Evolutionary conservation across 2,329 filamentous ascomycete species (phyloP).

Genomic region (Verruconis gallopava): DNA sequence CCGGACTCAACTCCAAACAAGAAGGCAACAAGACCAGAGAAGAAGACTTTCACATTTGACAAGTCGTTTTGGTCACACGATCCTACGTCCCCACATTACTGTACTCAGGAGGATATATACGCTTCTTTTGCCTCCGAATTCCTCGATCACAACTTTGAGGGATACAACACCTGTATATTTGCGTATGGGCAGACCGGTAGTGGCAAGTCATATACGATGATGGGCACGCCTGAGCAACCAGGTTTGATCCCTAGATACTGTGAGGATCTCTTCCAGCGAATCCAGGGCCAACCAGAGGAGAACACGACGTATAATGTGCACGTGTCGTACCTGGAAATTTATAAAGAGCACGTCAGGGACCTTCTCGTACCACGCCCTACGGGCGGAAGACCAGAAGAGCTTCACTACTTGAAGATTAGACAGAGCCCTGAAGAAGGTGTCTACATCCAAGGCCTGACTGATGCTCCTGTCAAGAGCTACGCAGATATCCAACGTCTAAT

Average conservation of each 20-base stretch:
- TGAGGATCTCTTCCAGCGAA: slow-evolving; percentile 88
- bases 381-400: slow-evolving; percentile 49
- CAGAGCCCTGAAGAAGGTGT: slow-evolving; percentile 91
- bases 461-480: slow-evolving; percentile 79
- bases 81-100: slow-evolving; percentile 68
- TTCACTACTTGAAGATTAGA: slow-evolving; percentile 91
- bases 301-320: slow-evolving; percentile 95
- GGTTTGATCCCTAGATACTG: slow-evolving; percentile 92
- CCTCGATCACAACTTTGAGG: slow-evolving; percentile 97
- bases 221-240: slow-evolving; percentile 75
- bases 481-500: slow-evolving; percentile 81
- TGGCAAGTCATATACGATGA: slow-evolving; percentile 97
- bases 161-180: slow-evolving; percentile 98
- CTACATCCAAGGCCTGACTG: slow-evolving; percentile 92
- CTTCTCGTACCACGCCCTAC: slow-evolving; percentile 53
- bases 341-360: slow-evolving; percentile 97
- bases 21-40: slow-evolving; percentile 62
- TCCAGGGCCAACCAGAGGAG: slow-evolving; percentile 70
- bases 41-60: slow-evolving; percentile 91
- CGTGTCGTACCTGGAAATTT: slow-evolving; percentile 97
- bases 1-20: slow-evolving; percentile 35
- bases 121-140: slow-evolving; percentile 91
- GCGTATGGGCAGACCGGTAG: slow-evolving; percentile 96
- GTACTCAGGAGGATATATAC: slow-evolving; percentile 86
- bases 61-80: slow-evolving; percentile 97